Base-by-base conservation (phyloP, 202 grass and related monocot species). In the Zizania palustris region DNA sequence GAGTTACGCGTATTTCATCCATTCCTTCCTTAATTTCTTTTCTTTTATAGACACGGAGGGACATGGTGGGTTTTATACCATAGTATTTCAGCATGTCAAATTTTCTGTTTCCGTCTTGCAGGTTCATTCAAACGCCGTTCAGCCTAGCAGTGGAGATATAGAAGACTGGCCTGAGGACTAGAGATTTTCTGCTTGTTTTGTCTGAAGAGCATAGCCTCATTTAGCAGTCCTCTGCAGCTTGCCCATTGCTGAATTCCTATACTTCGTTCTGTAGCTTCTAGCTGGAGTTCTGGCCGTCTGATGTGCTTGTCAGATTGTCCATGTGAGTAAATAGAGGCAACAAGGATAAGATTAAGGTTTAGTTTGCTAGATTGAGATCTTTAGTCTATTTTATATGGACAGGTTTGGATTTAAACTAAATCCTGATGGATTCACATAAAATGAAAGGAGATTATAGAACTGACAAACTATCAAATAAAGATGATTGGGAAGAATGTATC, bases 111-210 rank as follows among this genome's bases (percentile, higher is more conserved):
- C 0, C 67, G 8, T 9, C 4, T 0, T 82, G 73, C 73, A 87
- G 85, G 67, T 72, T 40, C 73, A 65, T 61, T 45, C 67, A 61
- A 87, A 78, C 14, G 85, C 79, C 1, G 51, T 87, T 78, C 73
- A 82, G 9, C 85, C 85, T 8, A 78, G 43, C 16, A 33, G 21
- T 72, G 73, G 71, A 65, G 72, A 76, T 43, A 60, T 35, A 43
- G 40, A 10, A 0, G 45, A 35, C 8, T 43, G 59, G 18, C 40
- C 7, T 1, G 0, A 46, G 40, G 3, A 9, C 49, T 18, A 4
- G 45, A 4, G 68, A 16, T 70, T 81, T n/a, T 34, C 1, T 34
- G 33, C 14, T 63, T 12, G 20, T 11, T 12, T 15, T 12, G 0
- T 54, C 12, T 10, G 3, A 62, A 53, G 33, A 19, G 71, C 34